Percentiles rank a stretch among this genome's conserved stretches.
Evolutionary conservation across 192 early-diverging fungal species (phyloP).

Genomic region (Podochytrium sp.): DNA sequence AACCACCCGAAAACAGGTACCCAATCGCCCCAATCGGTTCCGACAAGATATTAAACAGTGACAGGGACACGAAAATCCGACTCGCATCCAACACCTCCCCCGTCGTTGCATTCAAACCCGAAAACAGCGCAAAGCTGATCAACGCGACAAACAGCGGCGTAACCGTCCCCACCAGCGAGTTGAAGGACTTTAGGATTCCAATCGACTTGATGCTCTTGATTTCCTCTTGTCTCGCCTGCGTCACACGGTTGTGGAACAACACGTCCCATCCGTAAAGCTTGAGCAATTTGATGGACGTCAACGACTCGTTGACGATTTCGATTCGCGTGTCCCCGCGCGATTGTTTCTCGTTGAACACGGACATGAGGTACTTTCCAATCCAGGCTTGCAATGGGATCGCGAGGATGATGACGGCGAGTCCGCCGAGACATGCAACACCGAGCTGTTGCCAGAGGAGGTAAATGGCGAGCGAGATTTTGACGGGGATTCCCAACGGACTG

Average conservation of each 20-base stretch:
- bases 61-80: conserved; percentile 30
- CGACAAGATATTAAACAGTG: conserved; percentile 26
- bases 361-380: conserved; percentile 18
- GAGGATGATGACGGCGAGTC: conserved; percentile 28
- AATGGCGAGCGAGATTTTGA: conserved; percentile 20
- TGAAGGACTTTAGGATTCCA: conserved; percentile 21
- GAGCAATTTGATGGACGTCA: conserved; percentile 23
- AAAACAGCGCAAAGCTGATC: conserved; percentile 24
- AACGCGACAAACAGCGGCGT: conserved; percentile 35
- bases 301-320: conserved; percentile 26
- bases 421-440: conserved; percentile 25
- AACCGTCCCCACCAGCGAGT: conserved; percentile 5
- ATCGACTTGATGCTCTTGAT: conserved; percentile 17
- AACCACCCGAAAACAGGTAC: conserved; percentile 16
- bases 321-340: conserved; percentile 23
- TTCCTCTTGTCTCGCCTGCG: conserved; percentile 12
- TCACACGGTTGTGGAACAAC: conserved; percentile 21
- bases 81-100: conserved; percentile 20
- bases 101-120: background rate
- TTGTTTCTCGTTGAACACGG: conserved; percentile 18
- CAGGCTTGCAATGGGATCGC: conserved; percentile 28
- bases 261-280: conserved; percentile 36
- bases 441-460: conserved; percentile 37
- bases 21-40: conserved; percentile 15
- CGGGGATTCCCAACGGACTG: conserved; percentile 5